Percentiles rank a stretch among this genome's conserved stretches.
Evolutionary conservation across 164 flowering plant species (phyloP).

Genomic region (Macadamia tetraphylla): DNA sequence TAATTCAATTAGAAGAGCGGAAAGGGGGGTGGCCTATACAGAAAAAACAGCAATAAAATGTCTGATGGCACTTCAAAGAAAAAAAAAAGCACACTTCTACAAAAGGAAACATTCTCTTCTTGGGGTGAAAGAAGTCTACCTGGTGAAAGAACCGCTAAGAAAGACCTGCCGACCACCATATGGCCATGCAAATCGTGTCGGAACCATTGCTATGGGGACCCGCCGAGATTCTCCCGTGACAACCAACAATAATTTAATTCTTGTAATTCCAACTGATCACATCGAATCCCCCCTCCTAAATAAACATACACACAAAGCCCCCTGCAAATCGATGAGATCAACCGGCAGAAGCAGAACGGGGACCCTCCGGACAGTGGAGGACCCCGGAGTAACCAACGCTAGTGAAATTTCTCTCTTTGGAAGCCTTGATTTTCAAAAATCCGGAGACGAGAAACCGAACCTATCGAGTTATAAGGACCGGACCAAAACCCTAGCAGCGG

Average conservation of each 20-base stretch:
- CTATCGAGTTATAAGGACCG: no score
- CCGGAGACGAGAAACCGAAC: not conserved
- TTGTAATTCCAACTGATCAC: not conserved
- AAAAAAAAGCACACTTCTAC: not conserved
- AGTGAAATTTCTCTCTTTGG: not conserved
- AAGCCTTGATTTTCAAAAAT: conserved; percentile 3
- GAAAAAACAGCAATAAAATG: not conserved
- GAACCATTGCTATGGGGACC: conserved; percentile 15
- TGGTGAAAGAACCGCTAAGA: conserved; percentile 29
- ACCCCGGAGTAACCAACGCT: not conserved
- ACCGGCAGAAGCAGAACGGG: not conserved
- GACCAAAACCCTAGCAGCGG: conserved; percentile 9
- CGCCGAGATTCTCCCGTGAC: not conserved
- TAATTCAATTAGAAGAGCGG: not conserved
- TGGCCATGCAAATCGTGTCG: conserved; percentile 33
- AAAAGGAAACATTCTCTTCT: no score
- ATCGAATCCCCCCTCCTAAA: not conserved
- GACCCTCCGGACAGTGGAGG: not conserved
- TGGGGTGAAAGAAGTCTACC: conserved; percentile 10
- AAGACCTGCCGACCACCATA: conserved; percentile 35
- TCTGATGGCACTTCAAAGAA: not conserved
- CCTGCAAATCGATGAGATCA: not conserved
- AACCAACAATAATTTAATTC: not conserved
- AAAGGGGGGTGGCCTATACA: not conserved
- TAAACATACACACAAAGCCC: not conserved